Evolutionary conservation across 331 rosid genomes (phyloP).

Genomic region (Erythrophleum ivorense): DNA sequence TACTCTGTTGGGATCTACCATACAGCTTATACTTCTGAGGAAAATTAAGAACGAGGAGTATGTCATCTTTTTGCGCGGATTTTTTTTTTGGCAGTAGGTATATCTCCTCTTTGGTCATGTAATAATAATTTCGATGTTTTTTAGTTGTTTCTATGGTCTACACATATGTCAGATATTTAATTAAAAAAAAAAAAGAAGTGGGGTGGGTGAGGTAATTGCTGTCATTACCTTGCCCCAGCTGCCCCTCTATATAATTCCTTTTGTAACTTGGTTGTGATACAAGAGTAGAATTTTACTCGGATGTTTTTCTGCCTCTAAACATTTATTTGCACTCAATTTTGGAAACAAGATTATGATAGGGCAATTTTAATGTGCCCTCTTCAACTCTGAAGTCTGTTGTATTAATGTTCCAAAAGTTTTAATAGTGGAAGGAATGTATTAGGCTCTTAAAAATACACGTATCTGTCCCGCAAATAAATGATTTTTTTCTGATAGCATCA

Average conservation of each 20-base stretch:
- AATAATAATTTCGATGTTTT: conserved; percentile 39
- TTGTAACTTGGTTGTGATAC: conserved; percentile 32
- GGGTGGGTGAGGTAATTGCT: neutral
- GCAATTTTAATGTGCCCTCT: neutral
- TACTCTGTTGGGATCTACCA: conserved; percentile 44
- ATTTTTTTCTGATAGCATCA: neutral
- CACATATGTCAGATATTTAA: conserved; percentile 27
- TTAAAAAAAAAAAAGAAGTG: neutral
- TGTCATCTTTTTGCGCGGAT: conserved; percentile 39
- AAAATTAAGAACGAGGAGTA: conserved; percentile 45
- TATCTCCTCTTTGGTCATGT: conserved; percentile 48
- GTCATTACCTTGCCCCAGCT: conserved; percentile 19
- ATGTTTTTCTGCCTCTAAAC: neutral
- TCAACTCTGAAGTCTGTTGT: neutral
- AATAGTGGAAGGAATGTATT: neutral
- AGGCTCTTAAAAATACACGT: neutral
- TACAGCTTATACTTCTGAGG: conserved; percentile 52
- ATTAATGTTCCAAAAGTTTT: neutral
- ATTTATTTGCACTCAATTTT: neutral
- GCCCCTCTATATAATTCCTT: neutral
- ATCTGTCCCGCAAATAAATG: neutral
- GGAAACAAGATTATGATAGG: neutral
- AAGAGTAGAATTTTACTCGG: neutral
- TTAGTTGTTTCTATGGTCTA: conserved; percentile 13
- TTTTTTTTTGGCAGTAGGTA: conserved; percentile 47